Evolutionary conservation across 805 yeast genomes (phyloP).

Genomic region (Deakozyma indianensis): DNA sequence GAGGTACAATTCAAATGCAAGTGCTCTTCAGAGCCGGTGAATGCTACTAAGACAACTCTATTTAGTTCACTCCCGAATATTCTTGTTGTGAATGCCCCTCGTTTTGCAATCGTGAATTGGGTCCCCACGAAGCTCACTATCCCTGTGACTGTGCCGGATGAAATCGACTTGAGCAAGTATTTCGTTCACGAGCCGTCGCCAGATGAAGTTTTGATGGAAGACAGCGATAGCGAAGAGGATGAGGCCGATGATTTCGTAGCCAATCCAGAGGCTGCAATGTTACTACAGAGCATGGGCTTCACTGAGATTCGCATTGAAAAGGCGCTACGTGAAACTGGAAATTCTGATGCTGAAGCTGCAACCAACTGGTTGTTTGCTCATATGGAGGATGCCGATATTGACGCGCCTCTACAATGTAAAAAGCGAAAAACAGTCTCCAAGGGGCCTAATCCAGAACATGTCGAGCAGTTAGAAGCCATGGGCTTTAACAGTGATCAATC

Average conservation of each 20-base stretch:
- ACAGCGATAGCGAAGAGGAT: slow-evolving; percentile 12
- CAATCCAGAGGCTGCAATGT: slow-evolving; percentile 34
- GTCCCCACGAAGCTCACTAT: slow-evolving; percentile 70
- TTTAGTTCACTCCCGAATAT: slow-evolving; percentile 57
- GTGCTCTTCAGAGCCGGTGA: slow-evolving; percentile 26
- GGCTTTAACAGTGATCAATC: slow-evolving; percentile 60
- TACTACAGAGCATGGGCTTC: slow-evolving; percentile 77
- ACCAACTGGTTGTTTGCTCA: slow-evolving; percentile 85
- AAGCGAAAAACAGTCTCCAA: slow-evolving; percentile 1
- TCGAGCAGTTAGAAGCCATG: slow-evolving; percentile 48
- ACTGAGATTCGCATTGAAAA: slow-evolving; percentile 46
- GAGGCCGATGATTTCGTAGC: slow-evolving; percentile 30
- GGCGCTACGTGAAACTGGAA: slow-evolving; percentile 64
- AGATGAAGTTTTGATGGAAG: slow-evolving; percentile 27
- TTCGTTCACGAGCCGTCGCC: slow-evolving; percentile 28
- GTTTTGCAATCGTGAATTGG: slow-evolving; percentile 82
- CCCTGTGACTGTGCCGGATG: slow-evolving; percentile 42
- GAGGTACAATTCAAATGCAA: slow-evolving; percentile 47
- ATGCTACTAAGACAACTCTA: slow-evolving; percentile 29
- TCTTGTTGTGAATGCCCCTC: slow-evolving; percentile 56
- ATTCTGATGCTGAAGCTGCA: slow-evolving; percentile 50
- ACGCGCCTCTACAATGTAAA: slow-evolving; percentile 34
- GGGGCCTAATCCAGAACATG: slow-evolving; percentile 21
- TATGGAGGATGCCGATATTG: slow-evolving; percentile 72
- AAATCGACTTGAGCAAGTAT: slow-evolving; percentile 28